Base-by-base conservation (phyloP, 2,329 filamentous ascomycete genomes). In the Volutella citrinella region DNA sequence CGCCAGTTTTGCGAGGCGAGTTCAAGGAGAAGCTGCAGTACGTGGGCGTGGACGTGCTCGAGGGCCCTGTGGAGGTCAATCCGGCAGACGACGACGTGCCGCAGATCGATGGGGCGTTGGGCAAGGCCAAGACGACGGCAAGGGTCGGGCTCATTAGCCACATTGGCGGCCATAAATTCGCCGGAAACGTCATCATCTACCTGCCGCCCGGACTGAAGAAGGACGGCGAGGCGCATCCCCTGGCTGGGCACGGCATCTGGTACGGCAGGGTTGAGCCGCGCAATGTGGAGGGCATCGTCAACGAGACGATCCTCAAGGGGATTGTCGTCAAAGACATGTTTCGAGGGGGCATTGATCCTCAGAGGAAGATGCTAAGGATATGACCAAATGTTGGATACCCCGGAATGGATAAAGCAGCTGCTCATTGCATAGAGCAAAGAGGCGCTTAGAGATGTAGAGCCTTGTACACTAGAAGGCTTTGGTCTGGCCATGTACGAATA, bases 151-250 rank as follows among this genome's bases (percentile, higher is more conserved):
- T 83, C 34, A 84, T 90, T 35, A 87, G 82, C 41, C 87, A 94
- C 51, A 81, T 94, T 33, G 86, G 87, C 2, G 87, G 87, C 0
- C 87, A 94, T 61, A 90, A 89, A 57, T 91, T 83, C 56, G 87
- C 87, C 0, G 87, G 87, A 3, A 94, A 94, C 57, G 76, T 91
- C 21, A 88, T 93, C 29, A 63, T 93, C 2, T 93, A 93, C 52
- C 57, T 93, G 6, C 87, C 87, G 5, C 82, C 80, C 0, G 54
- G 52, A 0, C 39, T 68, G 42, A 66, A 55, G 41, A 59, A 38
- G 19, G 63, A 60, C 5, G 72, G 68, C 5, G 45, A 61, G 42
- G 42, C 48, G 9, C 78, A 86, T 55, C 70, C 76, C 5, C 60
- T 90, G 31, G 78, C 76, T 2, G 85, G 86, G 0, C 77, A 77